phyloP scores from a whole-genome alignment of 176 grass and related monocot genomes.

The Ampelocalamus luodianensis region DNA sequence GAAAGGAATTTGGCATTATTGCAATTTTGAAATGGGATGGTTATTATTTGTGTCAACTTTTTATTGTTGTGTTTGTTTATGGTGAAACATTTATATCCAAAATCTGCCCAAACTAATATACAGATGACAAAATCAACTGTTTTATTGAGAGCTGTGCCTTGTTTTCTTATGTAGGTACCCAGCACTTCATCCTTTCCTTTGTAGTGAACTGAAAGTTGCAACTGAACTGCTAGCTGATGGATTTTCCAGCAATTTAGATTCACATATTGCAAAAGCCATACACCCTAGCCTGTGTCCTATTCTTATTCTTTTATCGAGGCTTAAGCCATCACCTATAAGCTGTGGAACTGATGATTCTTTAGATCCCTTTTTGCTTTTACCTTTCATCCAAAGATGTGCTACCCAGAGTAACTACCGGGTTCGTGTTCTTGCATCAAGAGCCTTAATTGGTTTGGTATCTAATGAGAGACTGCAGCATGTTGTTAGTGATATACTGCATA shows the following conservation, averaged over 20 bases:
- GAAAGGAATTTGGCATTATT: constrained; percentile 9
- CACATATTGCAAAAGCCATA: constrained; percentile 80
- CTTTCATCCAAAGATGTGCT: constrained; percentile 89
- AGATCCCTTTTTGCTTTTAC: constrained; percentile 87
- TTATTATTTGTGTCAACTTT: neutral
- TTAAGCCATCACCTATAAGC: constrained; percentile 86
- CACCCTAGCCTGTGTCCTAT: constrained; percentile 95
- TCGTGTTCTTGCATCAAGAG: constrained; percentile 87
- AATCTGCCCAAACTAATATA: neutral
- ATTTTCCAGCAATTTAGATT: constrained; percentile 57
- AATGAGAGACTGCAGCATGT: constrained; percentile 78
- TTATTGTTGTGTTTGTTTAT: constrained; percentile 28
- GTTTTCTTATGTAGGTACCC: constrained; percentile 77
- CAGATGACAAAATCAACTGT: constrained; percentile 4
- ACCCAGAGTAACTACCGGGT: constrained; percentile 89
- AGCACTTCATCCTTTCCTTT: constrained; percentile 89
- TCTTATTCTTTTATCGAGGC: constrained; percentile 91
- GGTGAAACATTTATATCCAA: constrained; percentile 31
- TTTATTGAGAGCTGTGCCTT: constrained; percentile 29
- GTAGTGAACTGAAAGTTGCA: constrained; percentile 69
- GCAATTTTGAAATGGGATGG: neutral
- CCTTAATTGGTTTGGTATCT: constrained; percentile 86
- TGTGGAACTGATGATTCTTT: constrained; percentile 73
- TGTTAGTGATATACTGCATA: constrained; percentile 63
- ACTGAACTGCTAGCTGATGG: constrained; percentile 67